Evolutionary conservation across 345 rosid genomes (phyloP), one percentile per base, ranked within the genome.

Genomic region (Dipteronia sinensis): DNA sequence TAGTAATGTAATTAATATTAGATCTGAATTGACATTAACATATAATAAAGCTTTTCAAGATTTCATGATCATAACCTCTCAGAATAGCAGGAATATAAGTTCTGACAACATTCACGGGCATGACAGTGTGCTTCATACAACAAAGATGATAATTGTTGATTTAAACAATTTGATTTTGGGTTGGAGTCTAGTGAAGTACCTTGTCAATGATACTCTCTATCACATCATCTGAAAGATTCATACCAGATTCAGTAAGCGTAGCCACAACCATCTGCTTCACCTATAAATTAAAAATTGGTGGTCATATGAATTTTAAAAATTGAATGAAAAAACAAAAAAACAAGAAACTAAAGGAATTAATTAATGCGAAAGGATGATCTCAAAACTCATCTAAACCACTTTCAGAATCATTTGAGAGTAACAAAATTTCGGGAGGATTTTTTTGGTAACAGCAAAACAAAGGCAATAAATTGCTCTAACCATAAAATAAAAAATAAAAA

Each of bases 231-330:
- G 95, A 86, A 44, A 95, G 85, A 79, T 91, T 90, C 92, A 93
- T 89, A 56, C 98, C 97, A 6, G 98, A 95, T 81, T 95, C 98
- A 20, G 91, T 90, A 79, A 95, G 93, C 29, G 95, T 93, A 67
- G 98, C 98, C 46, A 93, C 92, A 73, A 93, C 98, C 98, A 95
- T 95, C 85, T 93, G 90, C 85, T 88, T 91, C 27, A 91, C 93
- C 98, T 93, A 62, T 61, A 56, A 47, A 77, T 9, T 3, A 58
- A 75, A 56, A 46, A n/a, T 15, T 65, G 25, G 58, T 12, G 9
- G 66, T 55, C 44, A 31, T 65, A 31, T 58, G 40, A 22, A 38
- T 34, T 66, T 13, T 5, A 7, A 15, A 25, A 72, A 29, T 79
- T 47, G 47, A 7, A 40, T 65, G 49, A 25, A 65, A 61, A 74